Conservation (phyloP, 768 basidiomycete genomes). For the Xanthoconium purpureum region DNA sequence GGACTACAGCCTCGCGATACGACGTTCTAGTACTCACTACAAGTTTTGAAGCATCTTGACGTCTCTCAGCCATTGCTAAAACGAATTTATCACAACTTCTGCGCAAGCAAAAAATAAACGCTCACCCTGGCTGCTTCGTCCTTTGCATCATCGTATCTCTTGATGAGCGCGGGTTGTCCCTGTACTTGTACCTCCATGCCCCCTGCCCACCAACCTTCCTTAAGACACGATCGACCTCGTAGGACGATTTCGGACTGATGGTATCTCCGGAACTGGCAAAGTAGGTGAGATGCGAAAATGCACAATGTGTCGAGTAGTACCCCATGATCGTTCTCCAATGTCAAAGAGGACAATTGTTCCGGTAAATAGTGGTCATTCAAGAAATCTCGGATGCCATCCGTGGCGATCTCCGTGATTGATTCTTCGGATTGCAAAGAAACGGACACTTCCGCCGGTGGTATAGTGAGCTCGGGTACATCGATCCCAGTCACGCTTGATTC, state of each 20-base stretch:
- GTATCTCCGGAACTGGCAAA: conserved; percentile 44
- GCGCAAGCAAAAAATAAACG: not conserved
- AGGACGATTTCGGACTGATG: conserved; percentile 47
- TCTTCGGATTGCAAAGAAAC: conserved; percentile 1
- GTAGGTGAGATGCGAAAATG: conserved; percentile 4
- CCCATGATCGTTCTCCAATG: conserved; percentile 33
- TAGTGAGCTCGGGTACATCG: not conserved
- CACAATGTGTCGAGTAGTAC: conserved; percentile 18
- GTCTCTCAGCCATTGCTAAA: conserved; percentile 48
- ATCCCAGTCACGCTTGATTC: not conserved
- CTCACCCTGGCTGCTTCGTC: conserved; percentile 33
- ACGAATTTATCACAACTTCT: not conserved
- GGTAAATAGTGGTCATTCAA: conserved; percentile 23
- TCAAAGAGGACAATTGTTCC: conserved; percentile 20
- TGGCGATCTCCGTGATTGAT: conserved; percentile 20
- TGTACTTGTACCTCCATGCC: conserved; percentile 39
- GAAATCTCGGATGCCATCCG: conserved; percentile 9
- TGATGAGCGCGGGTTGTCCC: conserved; percentile 40
- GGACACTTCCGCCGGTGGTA: not conserved
- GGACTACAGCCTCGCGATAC: not conserved
- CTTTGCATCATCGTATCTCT: conserved; percentile 42
- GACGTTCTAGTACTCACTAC: conserved; percentile 35
- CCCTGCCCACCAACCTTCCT: conserved; percentile 49
- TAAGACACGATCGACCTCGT: conserved; percentile 35
- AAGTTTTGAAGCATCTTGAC: conserved; percentile 49